phyloP scores from a whole-genome alignment of 495 filamentous ascomycete genomes.

The Lasiosphaeris hirsuta region DNA sequence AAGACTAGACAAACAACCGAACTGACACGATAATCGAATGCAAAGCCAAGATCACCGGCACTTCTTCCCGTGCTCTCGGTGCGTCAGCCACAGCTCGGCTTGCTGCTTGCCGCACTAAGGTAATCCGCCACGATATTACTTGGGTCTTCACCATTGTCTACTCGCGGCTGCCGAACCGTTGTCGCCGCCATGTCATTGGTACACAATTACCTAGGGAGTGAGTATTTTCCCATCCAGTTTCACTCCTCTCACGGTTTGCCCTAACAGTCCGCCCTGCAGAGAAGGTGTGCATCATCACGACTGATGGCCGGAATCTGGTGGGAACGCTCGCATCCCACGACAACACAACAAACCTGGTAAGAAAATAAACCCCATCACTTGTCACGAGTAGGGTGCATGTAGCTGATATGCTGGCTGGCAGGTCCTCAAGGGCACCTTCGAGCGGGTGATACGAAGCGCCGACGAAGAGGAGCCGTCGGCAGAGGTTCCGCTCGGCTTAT shows the following conservation, averaged over 20 bases:
- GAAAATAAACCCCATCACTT: background rate
- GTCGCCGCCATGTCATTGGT: no score
- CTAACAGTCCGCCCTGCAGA: slow-evolving; percentile 49
- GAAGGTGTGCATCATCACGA: slow-evolving; percentile 85
- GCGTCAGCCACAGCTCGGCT: no score
- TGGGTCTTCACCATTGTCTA: no score
- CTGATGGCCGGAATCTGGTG: slow-evolving; percentile 84
- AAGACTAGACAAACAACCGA: no score
- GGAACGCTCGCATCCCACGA: slow-evolving; percentile 85
- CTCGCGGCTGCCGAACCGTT: no score
- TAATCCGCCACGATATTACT: no score
- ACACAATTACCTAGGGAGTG: no score
- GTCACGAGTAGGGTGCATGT: background rate
- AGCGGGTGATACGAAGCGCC: slow-evolving; percentile 79
- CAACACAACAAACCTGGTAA: slow-evolving; percentile 83
- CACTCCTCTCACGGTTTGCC: background rate
- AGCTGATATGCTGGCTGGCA: slow-evolving; percentile 16
- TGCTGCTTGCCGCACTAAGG: no score
- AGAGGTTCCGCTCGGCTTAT: slow-evolving; percentile 80
- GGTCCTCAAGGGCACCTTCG: slow-evolving; percentile 76
- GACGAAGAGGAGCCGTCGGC: slow-evolving; percentile 80
- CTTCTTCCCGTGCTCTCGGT: no score
- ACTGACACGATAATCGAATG: no score
- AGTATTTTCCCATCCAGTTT: no score
- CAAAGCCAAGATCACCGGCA: no score